These are phyloP conservation scores for Podila epicladia DNA, from an alignment of 192 early-diverging fungal species.

Conservation along the genomic window DNA sequence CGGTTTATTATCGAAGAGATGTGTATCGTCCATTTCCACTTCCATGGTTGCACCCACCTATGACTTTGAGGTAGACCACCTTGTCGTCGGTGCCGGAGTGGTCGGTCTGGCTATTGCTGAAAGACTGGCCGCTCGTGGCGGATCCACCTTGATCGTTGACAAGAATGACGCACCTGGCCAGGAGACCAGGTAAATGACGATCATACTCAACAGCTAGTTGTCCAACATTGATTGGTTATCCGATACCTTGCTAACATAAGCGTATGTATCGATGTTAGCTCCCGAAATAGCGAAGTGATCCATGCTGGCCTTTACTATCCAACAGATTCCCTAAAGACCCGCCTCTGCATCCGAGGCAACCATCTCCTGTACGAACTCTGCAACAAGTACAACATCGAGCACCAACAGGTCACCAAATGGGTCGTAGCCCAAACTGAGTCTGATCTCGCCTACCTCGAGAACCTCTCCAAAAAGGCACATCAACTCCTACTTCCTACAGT, in stretches of 20 bases:
- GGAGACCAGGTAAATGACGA: constrained; percentile 68
- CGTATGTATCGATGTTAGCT: constrained; percentile 45
- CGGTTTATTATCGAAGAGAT: not conserved
- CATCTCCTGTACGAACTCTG: constrained; percentile 73
- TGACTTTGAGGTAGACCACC: constrained; percentile 70
- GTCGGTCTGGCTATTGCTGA: constrained; percentile 84
- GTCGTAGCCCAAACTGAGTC: constrained; percentile 71
- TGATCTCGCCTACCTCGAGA: constrained; percentile 63
- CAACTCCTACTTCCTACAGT: constrained; percentile 34
- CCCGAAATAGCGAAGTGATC: constrained; percentile 90
- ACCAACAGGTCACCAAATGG: constrained; percentile 76
- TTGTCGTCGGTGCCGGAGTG: constrained; percentile 83
- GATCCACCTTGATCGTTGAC: constrained; percentile 73
- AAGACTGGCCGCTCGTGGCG: constrained; percentile 60
- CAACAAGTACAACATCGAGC: constrained; percentile 59
- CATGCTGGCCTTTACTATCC: constrained; percentile 92
- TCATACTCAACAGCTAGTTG: too few relatives aligned
- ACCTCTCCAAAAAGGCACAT: constrained; percentile 65
- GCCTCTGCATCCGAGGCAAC: constrained; percentile 81
- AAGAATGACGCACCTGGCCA: constrained; percentile 69
- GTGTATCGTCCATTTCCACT: not conserved
- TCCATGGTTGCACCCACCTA: not conserved
- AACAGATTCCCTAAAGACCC: constrained; percentile 74
- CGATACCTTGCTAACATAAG: too few relatives aligned
- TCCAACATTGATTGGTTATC: too few relatives aligned